These are phyloP conservation scores for Madurella fahalii DNA, from an alignment of 2,329 filamentous ascomycete species.

Conservation along the genomic window DNA sequence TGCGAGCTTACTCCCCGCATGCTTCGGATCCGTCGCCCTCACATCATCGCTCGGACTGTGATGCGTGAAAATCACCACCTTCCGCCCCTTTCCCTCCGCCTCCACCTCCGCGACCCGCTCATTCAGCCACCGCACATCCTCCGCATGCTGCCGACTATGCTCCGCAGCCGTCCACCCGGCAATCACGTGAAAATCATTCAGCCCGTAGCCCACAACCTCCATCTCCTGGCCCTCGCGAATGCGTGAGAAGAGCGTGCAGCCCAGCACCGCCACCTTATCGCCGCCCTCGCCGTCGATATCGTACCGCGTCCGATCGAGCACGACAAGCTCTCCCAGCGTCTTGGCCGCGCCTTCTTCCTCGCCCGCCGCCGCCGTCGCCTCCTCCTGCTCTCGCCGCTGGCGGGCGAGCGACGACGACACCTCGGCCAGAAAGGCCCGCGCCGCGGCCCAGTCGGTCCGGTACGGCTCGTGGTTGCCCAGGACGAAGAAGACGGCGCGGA, in stretches of 20 bases:
- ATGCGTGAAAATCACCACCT: conserved; percentile 24
- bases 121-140: conserved; percentile 28
- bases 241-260: conserved; percentile 40
- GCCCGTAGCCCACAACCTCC: conserved; percentile 31
- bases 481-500: conserved; percentile 40
- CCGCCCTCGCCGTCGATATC: no score
- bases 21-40: conserved; percentile 15
- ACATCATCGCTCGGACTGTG: conserved; percentile 23
- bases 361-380: conserved; percentile 4
- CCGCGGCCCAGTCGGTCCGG: conserved; percentile 29
- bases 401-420: no score
- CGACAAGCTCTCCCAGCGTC: conserved; percentile 32
- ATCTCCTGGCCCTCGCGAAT: conserved; percentile 31
- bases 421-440: conserved; percentile 7
- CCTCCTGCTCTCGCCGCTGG: no score
- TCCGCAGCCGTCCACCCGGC: conserved; percentile 22
- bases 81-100: background rate
- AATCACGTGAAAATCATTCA: conserved; percentile 43
- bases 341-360: background rate
- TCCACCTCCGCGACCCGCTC: conserved; percentile 9
- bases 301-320: conserved; percentile 38
- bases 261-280: conserved; percentile 37
- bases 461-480: conserved; percentile 48
- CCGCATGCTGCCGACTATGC: conserved; percentile 23
- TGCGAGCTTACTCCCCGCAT: conserved; percentile 16